Evolutionary conservation across 202 grass and related monocot species (phyloP).

Genomic region (Zizania palustris): DNA sequence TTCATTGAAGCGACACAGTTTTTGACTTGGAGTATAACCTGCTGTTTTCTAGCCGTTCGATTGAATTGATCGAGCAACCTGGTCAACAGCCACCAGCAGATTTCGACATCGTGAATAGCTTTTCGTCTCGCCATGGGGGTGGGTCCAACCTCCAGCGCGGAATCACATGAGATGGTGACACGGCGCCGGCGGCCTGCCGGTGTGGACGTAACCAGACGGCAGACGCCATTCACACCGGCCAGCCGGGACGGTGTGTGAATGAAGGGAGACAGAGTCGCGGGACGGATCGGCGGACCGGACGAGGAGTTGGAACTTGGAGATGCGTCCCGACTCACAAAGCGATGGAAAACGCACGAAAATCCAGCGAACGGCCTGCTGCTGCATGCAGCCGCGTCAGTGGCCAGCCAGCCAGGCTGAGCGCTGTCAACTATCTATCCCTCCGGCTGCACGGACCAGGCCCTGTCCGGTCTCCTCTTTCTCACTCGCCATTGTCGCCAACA

Average conservation of each 20-base stretch:
- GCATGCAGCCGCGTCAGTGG: no score
- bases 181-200: neutral
- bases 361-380: no score
- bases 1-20: constrained; percentile 43
- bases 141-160: neutral
- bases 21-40: neutral
- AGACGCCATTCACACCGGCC: neutral
- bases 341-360: neutral
- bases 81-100: neutral
- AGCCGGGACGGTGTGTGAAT: neutral
- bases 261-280: neutral
- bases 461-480: neutral
- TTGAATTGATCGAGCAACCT: neutral
- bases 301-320: neutral
- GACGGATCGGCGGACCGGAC: neutral
- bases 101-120: neutral
- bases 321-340: neutral
- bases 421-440: neutral
- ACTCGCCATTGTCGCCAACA: neutral
- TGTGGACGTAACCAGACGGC: neutral
- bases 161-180: neutral
- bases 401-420: no score
- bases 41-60: no score
- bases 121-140: neutral
- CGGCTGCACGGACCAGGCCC: neutral